Base-by-base conservation (phyloP, 352 stramenopile species). In the Globisporangium viniferum region DNA sequence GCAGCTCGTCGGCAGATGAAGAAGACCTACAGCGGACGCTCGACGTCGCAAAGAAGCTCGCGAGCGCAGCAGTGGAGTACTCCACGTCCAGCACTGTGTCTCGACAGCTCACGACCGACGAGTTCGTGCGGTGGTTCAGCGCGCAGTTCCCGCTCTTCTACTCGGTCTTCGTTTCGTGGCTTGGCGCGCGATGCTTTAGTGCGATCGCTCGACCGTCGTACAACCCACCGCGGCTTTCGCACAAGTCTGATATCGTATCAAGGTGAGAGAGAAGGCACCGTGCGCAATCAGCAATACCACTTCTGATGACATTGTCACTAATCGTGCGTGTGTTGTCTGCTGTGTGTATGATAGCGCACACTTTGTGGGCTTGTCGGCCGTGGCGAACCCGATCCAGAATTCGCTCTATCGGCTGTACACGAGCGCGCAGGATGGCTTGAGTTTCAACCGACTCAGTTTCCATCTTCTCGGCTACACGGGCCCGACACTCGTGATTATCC, bases 371-470 rank as follows among this genome's bases (percentile, higher is more conserved):
- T 72, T 95, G 27, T 92, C 86, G 24, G 74, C 75, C 0, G 78
- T 89, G 14, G 77, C 81, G 12, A 86, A 74, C 8, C 77, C 80
- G 46, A 64, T 93, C 12, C 88, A 95, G 73, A 77, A 75, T 12
- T 31, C 70, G 2, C 74, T 94, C 0, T 76, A 78, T 64, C 85
- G 88, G 8, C 59, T 95, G 27, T 95, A 95, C 70, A 95, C 88
- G 5, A 95, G 84, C 60, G 64, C 82, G 2, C 77, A 94, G 59
- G 84, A 95, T 63, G 88, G 88, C 15, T 57, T 95, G 53, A 94
- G 86, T 55, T 95, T 92, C 63, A 95, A 95, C 61, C 85, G 88
- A 5, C 59, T 95, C 6, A 90, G 83, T 59, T 92, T 90, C 36
- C 88, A 95, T 63, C 76, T 94, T 31, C 66, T 95, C 54, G 88